Evolutionary conservation across 2,329 filamentous ascomycete genomes (phyloP).

Genomic region (Laburnicola sp.): DNA sequence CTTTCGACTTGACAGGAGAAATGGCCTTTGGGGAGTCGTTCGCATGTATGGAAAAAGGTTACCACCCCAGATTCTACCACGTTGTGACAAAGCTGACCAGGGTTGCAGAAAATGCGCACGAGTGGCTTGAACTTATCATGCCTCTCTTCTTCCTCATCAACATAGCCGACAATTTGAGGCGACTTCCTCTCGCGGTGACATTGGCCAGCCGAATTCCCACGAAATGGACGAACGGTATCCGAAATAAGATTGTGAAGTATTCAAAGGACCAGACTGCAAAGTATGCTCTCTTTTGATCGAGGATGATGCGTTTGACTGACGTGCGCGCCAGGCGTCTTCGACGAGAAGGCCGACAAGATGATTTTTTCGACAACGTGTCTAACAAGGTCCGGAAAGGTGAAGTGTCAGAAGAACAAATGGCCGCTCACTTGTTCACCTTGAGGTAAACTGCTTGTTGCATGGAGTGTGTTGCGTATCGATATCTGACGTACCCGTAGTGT

Average conservation of each 20-base stretch:
- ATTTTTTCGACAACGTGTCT: neutral
- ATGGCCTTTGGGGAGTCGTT: conserved; percentile 28
- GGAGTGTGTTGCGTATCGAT: conserved; percentile 2
- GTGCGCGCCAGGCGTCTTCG: neutral
- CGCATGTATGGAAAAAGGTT: conserved; percentile 6
- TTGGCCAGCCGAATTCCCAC: neutral
- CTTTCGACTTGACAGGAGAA: conserved; percentile 16
- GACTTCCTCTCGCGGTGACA: neutral
- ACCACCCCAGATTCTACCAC: too few species aligned
- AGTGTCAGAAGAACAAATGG: conserved; percentile 2
- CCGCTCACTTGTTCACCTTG: neutral
- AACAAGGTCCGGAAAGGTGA: conserved; percentile 1
- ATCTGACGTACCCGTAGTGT: too few species aligned
- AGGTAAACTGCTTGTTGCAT: conserved; percentile 11
- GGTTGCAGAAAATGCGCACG: neutral
- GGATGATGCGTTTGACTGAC: neutral
- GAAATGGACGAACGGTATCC: neutral
- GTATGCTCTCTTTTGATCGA: neutral
- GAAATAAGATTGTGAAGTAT: neutral
- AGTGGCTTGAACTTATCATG: conserved; percentile 1
- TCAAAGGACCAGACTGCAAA: conserved; percentile 4
- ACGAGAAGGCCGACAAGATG: neutral
- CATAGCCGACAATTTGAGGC: neutral
- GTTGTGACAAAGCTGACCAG: neutral
- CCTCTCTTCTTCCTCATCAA: neutral